These are phyloP conservation scores for Candida adriatica DNA, from an alignment of 805 yeast species.

Conservation along the genomic window DNA sequence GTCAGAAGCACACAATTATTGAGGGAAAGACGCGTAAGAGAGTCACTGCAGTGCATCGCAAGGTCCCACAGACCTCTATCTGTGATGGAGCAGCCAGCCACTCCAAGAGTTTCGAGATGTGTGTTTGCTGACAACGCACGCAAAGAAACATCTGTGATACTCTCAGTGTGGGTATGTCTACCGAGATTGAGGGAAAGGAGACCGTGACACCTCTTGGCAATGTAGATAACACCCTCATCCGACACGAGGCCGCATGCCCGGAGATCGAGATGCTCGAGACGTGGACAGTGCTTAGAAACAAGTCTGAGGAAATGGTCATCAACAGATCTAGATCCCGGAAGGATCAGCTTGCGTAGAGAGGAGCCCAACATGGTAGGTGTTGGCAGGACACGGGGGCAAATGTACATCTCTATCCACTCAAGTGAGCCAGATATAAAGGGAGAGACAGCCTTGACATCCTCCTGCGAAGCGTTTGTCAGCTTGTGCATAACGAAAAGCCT, in stretches of 20 bases:
- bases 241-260: slow-evolving; percentile 78
- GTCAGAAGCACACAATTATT: slow-evolving; percentile 63
- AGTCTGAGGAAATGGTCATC: slow-evolving; percentile 51
- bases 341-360: slow-evolving; percentile 34
- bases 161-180: slow-evolving; percentile 59
- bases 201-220: slow-evolving; percentile 53
- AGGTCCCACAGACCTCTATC: slow-evolving; percentile 80
- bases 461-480: slow-evolving; percentile 46
- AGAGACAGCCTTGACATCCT: slow-evolving; percentile 43
- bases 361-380: slow-evolving; percentile 38
- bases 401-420: slow-evolving; percentile 71
- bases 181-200: slow-evolving; percentile 70
- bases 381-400: slow-evolving; percentile 71
- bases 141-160: slow-evolving; percentile 66
- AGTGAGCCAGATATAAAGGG: slow-evolving; percentile 40
- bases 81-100: slow-evolving; percentile 81
- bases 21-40: slow-evolving; percentile 60
- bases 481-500: slow-evolving; percentile 61
- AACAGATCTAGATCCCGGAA: slow-evolving; percentile 66
- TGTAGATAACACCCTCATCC: slow-evolving; percentile 66
- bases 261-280: slow-evolving; percentile 59
- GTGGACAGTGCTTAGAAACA: slow-evolving; percentile 50
- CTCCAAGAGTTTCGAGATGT: slow-evolving; percentile 61
- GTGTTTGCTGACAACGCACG: slow-evolving; percentile 42
- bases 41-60: slow-evolving; percentile 43